Evolutionary conservation across 2,329 filamentous ascomycete species (phyloP).

Genomic region (Clarireedia monteithiana): DNA sequence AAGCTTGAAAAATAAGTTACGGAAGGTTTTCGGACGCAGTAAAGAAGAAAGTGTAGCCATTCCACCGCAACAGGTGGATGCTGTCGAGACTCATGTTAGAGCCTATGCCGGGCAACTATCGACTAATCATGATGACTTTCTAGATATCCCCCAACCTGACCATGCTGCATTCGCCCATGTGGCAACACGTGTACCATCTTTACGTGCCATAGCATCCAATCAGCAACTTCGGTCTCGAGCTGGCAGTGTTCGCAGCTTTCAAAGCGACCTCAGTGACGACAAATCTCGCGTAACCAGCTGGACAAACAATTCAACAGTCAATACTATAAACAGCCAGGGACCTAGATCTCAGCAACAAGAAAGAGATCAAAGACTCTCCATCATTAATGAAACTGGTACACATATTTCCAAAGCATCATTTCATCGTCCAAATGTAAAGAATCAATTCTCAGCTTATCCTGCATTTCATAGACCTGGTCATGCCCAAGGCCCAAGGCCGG

Average conservation of each 20-base stretch:
- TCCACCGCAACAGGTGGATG: constrained; percentile 46
- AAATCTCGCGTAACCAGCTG: constrained; percentile 66
- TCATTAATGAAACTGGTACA: constrained; percentile 51
- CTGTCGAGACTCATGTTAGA: constrained; percentile 29
- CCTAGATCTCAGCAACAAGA: constrained; percentile 25
- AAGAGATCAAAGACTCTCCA: constrained; percentile 52
- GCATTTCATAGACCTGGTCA: constrained; percentile 13
- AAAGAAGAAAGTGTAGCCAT: constrained; percentile 32
- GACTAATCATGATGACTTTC: constrained; percentile 27
- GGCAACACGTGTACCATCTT: constrained; percentile 40
- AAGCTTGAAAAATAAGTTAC: constrained; percentile 53
- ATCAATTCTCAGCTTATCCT: constrained; percentile 25
- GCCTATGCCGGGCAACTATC: constrained; percentile 20
- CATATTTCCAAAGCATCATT: constrained; percentile 36
- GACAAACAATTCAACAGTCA: constrained; percentile 51
- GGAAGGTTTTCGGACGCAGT: constrained; percentile 43
- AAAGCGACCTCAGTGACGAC: constrained; percentile 37
- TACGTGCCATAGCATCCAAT: constrained; percentile 40
- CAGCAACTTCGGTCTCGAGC: constrained; percentile 44
- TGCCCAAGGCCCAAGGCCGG: constrained; percentile 9
- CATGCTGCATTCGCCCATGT: constrained; percentile 42
- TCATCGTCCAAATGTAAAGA: constrained; percentile 21
- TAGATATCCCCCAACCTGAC: constrained; percentile 31
- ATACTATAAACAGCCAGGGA: constrained; percentile 38
- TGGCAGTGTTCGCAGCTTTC: constrained; percentile 46